Conservation (phyloP, 2,329 filamentous ascomycete genomes). For the Triangularia verruculosa region DNA sequence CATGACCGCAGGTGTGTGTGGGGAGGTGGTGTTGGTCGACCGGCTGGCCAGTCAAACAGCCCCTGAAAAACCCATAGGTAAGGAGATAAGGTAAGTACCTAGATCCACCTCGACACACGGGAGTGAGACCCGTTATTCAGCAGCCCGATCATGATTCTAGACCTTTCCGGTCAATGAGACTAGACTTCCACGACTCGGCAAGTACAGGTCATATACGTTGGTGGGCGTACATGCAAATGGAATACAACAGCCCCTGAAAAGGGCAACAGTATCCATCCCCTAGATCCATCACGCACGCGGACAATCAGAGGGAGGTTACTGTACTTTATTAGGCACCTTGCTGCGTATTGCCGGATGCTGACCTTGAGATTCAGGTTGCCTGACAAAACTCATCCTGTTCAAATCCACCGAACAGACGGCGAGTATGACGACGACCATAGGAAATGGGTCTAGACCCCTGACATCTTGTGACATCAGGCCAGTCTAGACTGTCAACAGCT, state of each 20-base stretch:
- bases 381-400: background rate
- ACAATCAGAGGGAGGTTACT: no score
- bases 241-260: no score
- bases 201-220: no score
- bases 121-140: background rate
- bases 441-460: background rate
- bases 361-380: background rate
- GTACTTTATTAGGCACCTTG: background rate
- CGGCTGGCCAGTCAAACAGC: background rate
- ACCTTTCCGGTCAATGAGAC: background rate
- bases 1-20: background rate
- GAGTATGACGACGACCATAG: background rate
- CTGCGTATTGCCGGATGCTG: background rate
- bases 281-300: no score
- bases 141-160: background rate
- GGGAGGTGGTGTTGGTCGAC: background rate
- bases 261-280: no score
- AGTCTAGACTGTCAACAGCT: background rate
- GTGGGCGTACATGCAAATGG: background rate
- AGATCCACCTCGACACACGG: background rate
- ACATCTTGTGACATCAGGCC: background rate
- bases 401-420: background rate
- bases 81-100: no score
- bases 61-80: no score
- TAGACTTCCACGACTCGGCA: background rate